Evolutionary conservation across 176 grass and related monocot genomes (phyloP), one percentile per base, ranked within the genome.

Genomic region (Triticum dicoccoides): DNA sequence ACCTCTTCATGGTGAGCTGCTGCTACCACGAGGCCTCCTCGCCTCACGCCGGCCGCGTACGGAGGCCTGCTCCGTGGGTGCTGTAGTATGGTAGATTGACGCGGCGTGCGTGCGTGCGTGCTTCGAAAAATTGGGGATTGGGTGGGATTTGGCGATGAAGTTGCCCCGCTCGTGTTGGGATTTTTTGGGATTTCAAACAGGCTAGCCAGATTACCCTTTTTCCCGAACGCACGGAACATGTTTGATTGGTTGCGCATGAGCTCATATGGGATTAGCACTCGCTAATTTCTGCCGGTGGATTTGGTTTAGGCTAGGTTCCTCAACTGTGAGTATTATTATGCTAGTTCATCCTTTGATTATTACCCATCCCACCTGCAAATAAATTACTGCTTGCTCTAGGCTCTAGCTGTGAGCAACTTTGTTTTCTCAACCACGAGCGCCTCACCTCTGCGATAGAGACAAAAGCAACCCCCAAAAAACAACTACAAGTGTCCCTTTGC

Each of bases 1-100:
- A 99, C 71, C 92, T 97, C 69, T 99, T 99, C 89, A 99, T 99
- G 97, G 97, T 77, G 73, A 52, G 44, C 51, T 51, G 13, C 29
- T 30, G 29, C 29, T 30, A 30, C 29, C 29, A 30, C 29, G 29
- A 30, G 29, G 29, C 29, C 29, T 30, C 29, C 29, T 30, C 29
- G 3, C 45, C 1, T 5, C 49, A 17, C 51, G 51, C 14, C 51
- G 15, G 35, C 35, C 35, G 35, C 35, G 5, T 37, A 37, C 35
- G 35, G 35, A 37, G 1, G 37, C 8, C 51, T 54, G 54, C 54
- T 1, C 54, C 7, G 18, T 0, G 17, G 0, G 54, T 21, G 54
- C 54, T 59, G 6, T 21, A 20, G 14, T 20, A 0, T 20, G 2
- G 20, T 9, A 8, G 54, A 59, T 59, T 59, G 54, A 21, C 54